Conservation (phyloP, 768 basidiomycete genomes). For the Mycena kentingensis region DNA sequence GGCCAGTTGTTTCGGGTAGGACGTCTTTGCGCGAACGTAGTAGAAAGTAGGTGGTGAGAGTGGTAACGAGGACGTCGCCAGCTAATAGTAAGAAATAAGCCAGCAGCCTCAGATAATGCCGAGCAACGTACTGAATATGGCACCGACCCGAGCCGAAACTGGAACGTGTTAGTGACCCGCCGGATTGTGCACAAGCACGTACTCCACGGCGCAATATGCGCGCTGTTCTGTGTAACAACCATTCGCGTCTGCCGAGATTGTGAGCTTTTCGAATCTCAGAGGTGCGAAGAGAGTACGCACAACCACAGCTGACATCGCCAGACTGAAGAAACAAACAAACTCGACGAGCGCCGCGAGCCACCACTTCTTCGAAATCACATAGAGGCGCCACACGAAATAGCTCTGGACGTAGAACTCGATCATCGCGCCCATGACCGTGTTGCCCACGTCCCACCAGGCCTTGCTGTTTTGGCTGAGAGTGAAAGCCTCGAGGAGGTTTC, state of each 20-base stretch:
- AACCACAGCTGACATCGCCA: no score
- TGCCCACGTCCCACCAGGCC: constrained; percentile 9
- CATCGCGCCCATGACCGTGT: constrained; percentile 9
- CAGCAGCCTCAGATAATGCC: no score
- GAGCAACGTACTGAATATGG: no score
- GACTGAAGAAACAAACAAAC: no score
- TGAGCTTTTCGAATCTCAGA: no score
- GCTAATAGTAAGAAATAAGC: neutral
- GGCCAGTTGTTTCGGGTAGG: neutral
- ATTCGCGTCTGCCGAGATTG: no score
- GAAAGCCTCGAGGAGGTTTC: constrained; percentile 6
- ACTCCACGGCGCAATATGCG: no score
- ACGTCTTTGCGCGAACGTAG: neutral
- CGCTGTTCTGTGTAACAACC: no score
- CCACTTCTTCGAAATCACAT: constrained; percentile 9
- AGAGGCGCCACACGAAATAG: constrained; percentile 6
- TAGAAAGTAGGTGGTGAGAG: neutral
- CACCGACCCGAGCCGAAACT: no score
- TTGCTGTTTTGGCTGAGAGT: neutral
- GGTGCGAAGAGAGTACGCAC: no score
- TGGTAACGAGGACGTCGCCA: constrained; percentile 1
- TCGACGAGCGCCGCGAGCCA: constrained; percentile 1
- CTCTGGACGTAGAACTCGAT: constrained; percentile 9
- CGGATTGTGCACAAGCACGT: no score
- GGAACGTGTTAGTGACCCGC: no score